Evolutionary conservation across 148 eudicot species (phyloP).

Genomic region (Heliosperma pusillum): DNA sequence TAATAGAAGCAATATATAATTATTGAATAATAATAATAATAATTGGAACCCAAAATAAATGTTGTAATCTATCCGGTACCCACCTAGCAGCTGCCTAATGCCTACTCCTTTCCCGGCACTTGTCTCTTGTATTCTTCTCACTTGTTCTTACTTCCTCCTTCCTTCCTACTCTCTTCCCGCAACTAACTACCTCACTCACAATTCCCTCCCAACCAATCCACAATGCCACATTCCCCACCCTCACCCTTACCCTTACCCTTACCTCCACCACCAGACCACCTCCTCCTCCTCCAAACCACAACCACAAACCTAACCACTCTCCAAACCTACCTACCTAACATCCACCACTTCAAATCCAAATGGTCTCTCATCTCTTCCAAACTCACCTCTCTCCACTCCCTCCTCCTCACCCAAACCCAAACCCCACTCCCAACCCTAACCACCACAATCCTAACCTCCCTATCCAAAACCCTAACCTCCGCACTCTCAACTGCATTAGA

Average conservation of each 20-base stretch:
- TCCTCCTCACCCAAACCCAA: slow-evolving; percentile 41
- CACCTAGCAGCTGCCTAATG: too few species aligned
- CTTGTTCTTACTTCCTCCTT: too few species aligned
- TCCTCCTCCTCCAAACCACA: slow-evolving; percentile 19
- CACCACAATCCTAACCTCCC: slow-evolving; percentile 39
- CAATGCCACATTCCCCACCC: slow-evolving; percentile 8
- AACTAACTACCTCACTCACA: too few species aligned
- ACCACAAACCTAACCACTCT: slow-evolving; percentile 35
- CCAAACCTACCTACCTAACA: slow-evolving; percentile 33
- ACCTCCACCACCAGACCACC: slow-evolving; percentile 4
- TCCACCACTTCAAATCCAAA: slow-evolving; percentile 51
- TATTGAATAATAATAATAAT: too few species aligned
- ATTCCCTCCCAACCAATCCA: too few species aligned
- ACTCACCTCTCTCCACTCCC: slow-evolving; percentile 43
- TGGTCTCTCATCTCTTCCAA: slow-evolving; percentile 65
- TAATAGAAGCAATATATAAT: too few species aligned
- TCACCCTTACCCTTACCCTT: too few species aligned
- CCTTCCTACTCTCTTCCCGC: too few species aligned
- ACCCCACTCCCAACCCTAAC: slow-evolving; percentile 31
- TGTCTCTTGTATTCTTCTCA: too few species aligned
- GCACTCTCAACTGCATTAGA: slow-evolving; percentile 40
- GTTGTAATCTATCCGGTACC: too few species aligned
- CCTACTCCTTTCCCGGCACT: too few species aligned
- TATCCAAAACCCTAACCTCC: slow-evolving; percentile 43
- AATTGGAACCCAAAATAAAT: too few species aligned